phyloP scores from a whole-genome alignment of 75 land plant genomes.

The Selaginella tamariscina region DNA sequence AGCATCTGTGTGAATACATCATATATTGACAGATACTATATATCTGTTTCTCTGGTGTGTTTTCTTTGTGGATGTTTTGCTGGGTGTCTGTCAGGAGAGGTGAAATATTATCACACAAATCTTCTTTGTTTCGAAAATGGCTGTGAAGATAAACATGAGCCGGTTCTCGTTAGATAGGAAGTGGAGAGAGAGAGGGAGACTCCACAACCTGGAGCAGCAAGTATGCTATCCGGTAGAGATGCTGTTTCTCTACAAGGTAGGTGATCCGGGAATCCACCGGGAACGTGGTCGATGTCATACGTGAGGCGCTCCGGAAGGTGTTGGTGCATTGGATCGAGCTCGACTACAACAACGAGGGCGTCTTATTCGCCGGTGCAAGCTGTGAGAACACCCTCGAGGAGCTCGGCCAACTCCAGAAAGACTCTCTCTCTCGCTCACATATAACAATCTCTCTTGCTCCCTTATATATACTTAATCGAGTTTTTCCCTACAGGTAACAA shows the following conservation, averaged over 20 bases:
- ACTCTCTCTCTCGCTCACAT: not conserved
- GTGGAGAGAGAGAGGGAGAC: too few species aligned
- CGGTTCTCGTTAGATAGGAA: too few species aligned
- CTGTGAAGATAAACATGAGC: too few species aligned
- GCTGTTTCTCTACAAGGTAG: not conserved
- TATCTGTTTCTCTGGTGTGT: too few species aligned
- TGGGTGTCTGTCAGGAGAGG: too few species aligned
- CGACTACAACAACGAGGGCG: constrained; percentile 1
- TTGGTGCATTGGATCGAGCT: not conserved
- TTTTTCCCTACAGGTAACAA: not conserved
- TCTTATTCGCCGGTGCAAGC: not conserved
- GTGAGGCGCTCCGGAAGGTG: not conserved
- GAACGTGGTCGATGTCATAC: not conserved
- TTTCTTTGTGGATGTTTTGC: too few species aligned
- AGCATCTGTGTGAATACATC: too few species aligned
- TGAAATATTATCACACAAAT: too few species aligned
- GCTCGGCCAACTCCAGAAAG: not conserved
- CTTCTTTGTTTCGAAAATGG: too few species aligned
- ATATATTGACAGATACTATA: too few species aligned
- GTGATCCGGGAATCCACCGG: not conserved
- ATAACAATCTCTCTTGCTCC: too few species aligned
- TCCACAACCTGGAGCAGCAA: constrained; percentile 9
- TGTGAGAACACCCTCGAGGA: not conserved
- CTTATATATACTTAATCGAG: not conserved
- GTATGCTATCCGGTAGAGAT: not conserved